Evolutionary conservation across 2,329 filamentous ascomycete genomes (phyloP).

Genomic region (Trichoderma guizhouense): DNA sequence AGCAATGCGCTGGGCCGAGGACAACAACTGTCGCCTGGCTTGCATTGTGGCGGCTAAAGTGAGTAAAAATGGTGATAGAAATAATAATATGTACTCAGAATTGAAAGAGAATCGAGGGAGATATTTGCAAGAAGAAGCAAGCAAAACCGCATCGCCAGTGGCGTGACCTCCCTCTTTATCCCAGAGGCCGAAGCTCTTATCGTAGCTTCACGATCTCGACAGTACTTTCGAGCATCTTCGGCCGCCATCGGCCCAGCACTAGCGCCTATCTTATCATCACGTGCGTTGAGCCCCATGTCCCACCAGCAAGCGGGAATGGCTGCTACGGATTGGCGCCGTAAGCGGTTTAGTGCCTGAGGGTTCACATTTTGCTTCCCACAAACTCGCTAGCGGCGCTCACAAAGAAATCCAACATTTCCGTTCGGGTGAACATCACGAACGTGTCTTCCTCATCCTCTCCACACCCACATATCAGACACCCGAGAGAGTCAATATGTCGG

Average conservation of each 20-base stretch:
- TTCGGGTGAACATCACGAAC: conserved; percentile 37
- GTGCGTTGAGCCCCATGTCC: conserved; percentile 35
- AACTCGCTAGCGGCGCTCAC: conserved; percentile 42
- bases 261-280: conserved; percentile 36
- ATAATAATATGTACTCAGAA: neutral
- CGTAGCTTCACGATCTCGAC: conserved; percentile 27
- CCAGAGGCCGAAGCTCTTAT: neutral
- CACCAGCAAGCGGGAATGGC: conserved; percentile 21
- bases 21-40: conserved; percentile 39
- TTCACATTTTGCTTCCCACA: conserved; percentile 44
- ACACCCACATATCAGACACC: conserved; percentile 36
- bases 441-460: conserved; percentile 35
- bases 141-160: neutral
- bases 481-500: conserved; percentile 63
- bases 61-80: conserved; percentile 7
- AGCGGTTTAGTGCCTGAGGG: conserved; percentile 39
- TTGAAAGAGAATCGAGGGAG: neutral
- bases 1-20: conserved; percentile 38
- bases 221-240: conserved; percentile 43
- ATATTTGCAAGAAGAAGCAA: neutral
- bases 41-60: conserved; percentile 35
- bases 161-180: neutral
- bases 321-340: conserved; percentile 24
- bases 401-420: conserved; percentile 40
- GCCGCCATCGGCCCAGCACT: conserved; percentile 20